Evolutionary conservation across 169 alveolate genomes (phyloP).

Genomic region (Theileria parva): DNA sequence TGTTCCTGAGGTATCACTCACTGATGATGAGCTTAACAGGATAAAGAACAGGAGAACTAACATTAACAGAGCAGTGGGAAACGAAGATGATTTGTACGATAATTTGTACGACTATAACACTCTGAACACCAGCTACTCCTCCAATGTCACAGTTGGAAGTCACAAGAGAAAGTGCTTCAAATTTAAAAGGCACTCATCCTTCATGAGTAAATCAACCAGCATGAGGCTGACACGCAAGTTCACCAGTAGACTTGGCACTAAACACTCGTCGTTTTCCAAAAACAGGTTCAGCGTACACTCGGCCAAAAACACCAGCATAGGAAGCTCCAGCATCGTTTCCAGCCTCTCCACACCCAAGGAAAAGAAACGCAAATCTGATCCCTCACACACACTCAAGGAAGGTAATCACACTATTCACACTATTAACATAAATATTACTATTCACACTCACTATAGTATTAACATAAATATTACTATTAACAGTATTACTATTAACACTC

Average conservation of each 20-base stretch:
- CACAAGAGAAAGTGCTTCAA: neutral
- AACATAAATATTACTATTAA: no score
- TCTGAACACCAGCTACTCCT: conserved; percentile 1
- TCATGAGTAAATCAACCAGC: neutral
- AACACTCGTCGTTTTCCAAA: neutral
- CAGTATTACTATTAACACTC: no score
- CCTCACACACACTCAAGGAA: neutral
- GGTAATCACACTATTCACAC: no score
- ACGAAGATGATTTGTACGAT: neutral
- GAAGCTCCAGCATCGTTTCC: neutral
- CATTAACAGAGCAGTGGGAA: conserved; percentile 7
- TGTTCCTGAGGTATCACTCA: neutral
- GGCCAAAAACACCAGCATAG: neutral
- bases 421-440: no score
- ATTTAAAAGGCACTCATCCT: neutral
- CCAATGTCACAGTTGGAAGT: neutral
- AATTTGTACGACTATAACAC: neutral
- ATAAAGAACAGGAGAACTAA: conserved; percentile 5
- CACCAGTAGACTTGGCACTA: neutral
- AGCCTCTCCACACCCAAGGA: neutral
- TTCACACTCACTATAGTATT: no score
- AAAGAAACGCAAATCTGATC: neutral
- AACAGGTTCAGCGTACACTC: neutral
- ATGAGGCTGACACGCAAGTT: neutral
- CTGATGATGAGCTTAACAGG: neutral